Conservation (phyloP, 805 yeast species). For the Starmerella floricola region DNA sequence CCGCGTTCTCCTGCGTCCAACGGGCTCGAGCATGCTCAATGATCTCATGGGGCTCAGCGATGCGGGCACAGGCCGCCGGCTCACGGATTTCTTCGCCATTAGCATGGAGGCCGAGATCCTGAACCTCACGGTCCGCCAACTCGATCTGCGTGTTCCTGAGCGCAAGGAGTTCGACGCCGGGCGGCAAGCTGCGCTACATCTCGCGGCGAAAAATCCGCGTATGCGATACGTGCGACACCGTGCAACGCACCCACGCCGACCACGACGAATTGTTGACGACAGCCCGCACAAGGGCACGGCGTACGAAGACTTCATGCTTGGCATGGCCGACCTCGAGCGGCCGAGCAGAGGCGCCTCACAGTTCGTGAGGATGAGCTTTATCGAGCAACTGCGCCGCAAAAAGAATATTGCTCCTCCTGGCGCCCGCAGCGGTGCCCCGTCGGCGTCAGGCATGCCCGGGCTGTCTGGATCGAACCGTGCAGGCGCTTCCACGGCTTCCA, state of each 20-base stretch:
- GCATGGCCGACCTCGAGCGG: conserved; percentile 40
- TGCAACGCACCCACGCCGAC: conserved; percentile 29
- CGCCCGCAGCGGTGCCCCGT: conserved; percentile 4
- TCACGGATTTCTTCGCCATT: conserved; percentile 66
- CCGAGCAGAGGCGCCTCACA: conserved; percentile 39
- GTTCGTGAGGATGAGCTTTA: conserved; percentile 75
- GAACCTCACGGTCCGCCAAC: conserved; percentile 61
- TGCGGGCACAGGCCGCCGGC: conserved; percentile 43
- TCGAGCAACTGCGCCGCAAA: conserved; percentile 72
- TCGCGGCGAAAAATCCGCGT: not conserved
- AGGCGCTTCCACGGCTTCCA: conserved; percentile 19
- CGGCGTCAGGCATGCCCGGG: conserved; percentile 8
- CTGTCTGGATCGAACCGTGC: conserved; percentile 23
- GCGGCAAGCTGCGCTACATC: conserved; percentile 27
- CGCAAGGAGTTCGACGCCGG: conserved; percentile 25
- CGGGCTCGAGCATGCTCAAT: conserved; percentile 68
- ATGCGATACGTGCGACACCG: conserved; percentile 18
- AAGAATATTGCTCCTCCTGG: conserved; percentile 33
- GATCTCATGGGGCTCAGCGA: conserved; percentile 80
- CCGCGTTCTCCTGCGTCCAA: conserved; percentile 66
- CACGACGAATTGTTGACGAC: conserved; percentile 52
- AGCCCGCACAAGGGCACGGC: conserved; percentile 65
- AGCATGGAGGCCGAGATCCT: conserved; percentile 82
- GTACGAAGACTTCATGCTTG: conserved; percentile 81
- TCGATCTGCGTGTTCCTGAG: conserved; percentile 59